These are phyloP conservation scores for Geoglossum glabrum DNA, from an alignment of 495 filamentous ascomycete species.

Conservation along the genomic window DNA sequence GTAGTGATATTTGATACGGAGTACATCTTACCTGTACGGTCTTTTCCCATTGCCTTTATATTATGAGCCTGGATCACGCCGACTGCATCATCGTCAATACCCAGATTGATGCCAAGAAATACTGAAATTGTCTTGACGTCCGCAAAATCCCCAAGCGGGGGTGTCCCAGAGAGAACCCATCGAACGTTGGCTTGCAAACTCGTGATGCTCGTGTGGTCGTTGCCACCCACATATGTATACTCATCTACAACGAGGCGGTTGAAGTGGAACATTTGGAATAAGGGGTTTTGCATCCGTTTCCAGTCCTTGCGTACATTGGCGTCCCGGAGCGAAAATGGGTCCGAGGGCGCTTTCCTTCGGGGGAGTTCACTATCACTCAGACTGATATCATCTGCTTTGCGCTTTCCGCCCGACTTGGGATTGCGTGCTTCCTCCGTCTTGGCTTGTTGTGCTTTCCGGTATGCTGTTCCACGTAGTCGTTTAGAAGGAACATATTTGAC, in stretches of 20 bases:
- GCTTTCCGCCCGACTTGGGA: background rate
- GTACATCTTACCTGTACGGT: conserved; percentile 12
- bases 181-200: conserved; percentile 28
- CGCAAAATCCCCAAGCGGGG: conserved; percentile 32
- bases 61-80: conserved; percentile 13
- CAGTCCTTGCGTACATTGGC: background rate
- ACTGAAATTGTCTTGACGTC: conserved; percentile 37
- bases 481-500: conserved; percentile 12
- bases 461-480: conserved; percentile 9
- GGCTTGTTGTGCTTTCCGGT: conserved; percentile 9
- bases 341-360: background rate
- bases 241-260: conserved; percentile 49
- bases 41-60: conserved; percentile 9
- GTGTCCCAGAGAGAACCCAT: conserved; percentile 54
- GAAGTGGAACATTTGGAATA: conserved; percentile 40
- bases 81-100: conserved; percentile 16
- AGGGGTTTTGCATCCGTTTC: conserved; percentile 14
- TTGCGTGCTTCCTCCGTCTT: background rate
- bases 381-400: conserved; percentile 1
- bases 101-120: conserved; percentile 29
- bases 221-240: conserved; percentile 34
- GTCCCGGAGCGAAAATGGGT: background rate
- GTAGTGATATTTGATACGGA: background rate
- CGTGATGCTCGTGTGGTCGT: conserved; percentile 16
- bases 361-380: background rate